Evolutionary conservation across 2,329 filamentous ascomycete species (phyloP), one percentile per base, ranked within the genome.

Genomic region (Penicillium sp.): DNA sequence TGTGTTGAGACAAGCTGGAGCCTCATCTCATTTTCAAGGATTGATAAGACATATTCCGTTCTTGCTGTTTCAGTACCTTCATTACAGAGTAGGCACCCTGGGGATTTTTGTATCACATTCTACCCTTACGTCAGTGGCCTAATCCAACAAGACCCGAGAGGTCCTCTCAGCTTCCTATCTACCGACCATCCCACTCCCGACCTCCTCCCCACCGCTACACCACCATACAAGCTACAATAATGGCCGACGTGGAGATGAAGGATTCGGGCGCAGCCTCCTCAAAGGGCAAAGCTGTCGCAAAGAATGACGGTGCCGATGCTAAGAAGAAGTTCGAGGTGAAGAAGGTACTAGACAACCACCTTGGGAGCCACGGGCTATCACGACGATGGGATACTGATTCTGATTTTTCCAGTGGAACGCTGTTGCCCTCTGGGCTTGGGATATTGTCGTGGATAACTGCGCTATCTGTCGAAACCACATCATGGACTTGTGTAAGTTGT

Each of bases 401-500:
- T 29, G 67, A 65, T 21, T 68, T 21, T 68, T 62, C 44, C 70
- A 97, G 93, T 99, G 95, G 95, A 98, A 98, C 70, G 95, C 95
- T 0, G 95, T 99, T 51, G 93, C 95, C 42, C 84, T 99, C 2
- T 99, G 95, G 95, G 95, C 95, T 0, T 99, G 95, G 95, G 95
- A 99, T 74, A 99, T 99, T 58, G 93, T 98, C 31, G 95, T 99
- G 60, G 95, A 99, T 79, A 99, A 99, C 84, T 99, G 95, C 75
- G 95, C 95, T 69, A 99, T 99, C 74, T 99, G 95, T 82, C 86
- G 95, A 74, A 99, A 99, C 76, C 95, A 99, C 76, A 99, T 99
- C 77, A 99, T 99, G 95, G 95, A 99, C 76, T 83, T 99, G 27
- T 99, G 95, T 92, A 81, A 68, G 87, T 84, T 98, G 27, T 98